phyloP scores from a whole-genome alignment of 768 basidiomycete genomes.

The Xerocomellus amylosporus region DNA sequence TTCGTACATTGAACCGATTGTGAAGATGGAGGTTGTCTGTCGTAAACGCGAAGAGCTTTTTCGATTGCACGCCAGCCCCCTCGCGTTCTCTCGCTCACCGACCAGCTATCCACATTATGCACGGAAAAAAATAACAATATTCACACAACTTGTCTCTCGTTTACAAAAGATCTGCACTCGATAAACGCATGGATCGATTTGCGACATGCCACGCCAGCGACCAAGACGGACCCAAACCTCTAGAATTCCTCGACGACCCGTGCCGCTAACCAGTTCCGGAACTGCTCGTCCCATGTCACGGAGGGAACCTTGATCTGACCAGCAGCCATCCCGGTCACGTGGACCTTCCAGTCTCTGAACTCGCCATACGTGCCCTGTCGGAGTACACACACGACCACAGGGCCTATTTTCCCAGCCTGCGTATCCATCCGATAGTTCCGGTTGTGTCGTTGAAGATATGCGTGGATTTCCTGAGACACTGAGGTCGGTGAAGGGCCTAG shows the following conservation, averaged over 20 bases:
- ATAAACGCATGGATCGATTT: too few species aligned
- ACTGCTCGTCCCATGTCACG: conserved; percentile 15
- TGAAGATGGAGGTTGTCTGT: too few species aligned
- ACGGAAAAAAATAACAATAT: too few species aligned
- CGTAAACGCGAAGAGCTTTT: too few species aligned
- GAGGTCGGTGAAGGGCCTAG: conserved; percentile 1
- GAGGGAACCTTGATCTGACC: conserved; percentile 22
- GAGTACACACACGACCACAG: conserved; percentile 16
- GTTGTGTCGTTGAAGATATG: conserved; percentile 10
- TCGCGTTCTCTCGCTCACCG: too few species aligned
- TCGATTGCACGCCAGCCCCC: too few species aligned
- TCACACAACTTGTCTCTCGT: too few species aligned
- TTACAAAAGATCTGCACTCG: too few species aligned
- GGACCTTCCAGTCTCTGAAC: conserved; percentile 22
- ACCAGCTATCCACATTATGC: too few species aligned
- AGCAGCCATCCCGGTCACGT: conserved; percentile 11
- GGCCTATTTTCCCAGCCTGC: conserved; percentile 1
- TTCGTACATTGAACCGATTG: too few species aligned
- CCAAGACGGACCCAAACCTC: background rate
- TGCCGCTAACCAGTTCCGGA: conserved; percentile 15
- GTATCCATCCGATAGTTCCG: conserved; percentile 18
- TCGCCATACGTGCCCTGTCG: conserved; percentile 19
- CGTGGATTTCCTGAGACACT: conserved; percentile 6
- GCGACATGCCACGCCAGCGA: too few species aligned
- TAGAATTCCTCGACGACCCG: conserved; percentile 17